Conservation (phyloP, 2,329 filamentous ascomycete species). For the Colletotrichum sp. region DNA sequence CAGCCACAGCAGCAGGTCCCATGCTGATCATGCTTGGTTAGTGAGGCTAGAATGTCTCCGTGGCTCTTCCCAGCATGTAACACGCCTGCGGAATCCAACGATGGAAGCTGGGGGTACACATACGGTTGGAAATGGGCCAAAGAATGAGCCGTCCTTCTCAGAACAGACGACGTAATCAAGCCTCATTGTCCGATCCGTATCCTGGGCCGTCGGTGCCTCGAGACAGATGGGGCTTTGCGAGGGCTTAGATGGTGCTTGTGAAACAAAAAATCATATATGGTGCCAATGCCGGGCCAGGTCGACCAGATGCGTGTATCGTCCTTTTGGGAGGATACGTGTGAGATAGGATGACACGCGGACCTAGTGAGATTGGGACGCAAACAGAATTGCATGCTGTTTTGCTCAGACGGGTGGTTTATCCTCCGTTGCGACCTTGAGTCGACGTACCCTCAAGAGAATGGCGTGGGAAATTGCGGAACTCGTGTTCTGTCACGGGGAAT, state of each 20-base stretch:
- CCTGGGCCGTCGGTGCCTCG: not conserved
- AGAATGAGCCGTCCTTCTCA: not conserved
- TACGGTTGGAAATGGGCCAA: not conserved
- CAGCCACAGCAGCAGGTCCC: constrained; percentile 1
- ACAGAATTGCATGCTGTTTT: not conserved
- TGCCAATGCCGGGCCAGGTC: not conserved
- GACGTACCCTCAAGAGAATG: not conserved
- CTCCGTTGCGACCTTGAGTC: not conserved
- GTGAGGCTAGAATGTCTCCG: not conserved
- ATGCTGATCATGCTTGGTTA: constrained; percentile 2
- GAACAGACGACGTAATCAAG: not conserved
- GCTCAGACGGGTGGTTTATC: not conserved
- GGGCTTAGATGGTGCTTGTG: not conserved
- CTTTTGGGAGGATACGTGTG: not conserved
- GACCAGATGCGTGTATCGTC: not conserved
- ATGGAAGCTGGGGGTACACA: not conserved
- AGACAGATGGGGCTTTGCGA: not conserved
- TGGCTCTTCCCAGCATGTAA: not conserved
- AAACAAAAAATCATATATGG: not conserved
- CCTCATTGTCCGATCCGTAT: not conserved
- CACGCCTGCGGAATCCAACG: constrained; percentile 5
- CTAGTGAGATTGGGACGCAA: not conserved
- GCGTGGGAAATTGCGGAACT: not conserved
- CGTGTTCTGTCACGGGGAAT: not conserved
- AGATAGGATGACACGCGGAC: not conserved